These are phyloP conservation scores for Chlorella sp. DNA, from an alignment of 139 green algal species.

Conservation along the genomic window DNA sequence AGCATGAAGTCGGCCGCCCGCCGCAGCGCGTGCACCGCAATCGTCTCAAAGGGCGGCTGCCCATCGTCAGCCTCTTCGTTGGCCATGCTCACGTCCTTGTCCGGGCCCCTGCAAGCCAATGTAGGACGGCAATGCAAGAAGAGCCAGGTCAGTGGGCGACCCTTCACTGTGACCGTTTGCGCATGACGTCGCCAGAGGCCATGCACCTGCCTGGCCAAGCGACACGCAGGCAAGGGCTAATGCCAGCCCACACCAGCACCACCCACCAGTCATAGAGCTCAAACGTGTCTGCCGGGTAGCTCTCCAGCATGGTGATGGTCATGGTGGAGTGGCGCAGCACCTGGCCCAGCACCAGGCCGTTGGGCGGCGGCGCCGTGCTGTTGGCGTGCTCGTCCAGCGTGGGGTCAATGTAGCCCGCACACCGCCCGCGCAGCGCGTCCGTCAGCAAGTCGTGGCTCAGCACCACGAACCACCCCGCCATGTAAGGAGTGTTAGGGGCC, in stretches of 20 bases:
- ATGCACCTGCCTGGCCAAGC: no score
- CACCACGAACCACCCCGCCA: not conserved
- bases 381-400: not conserved
- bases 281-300: not conserved
- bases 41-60: not conserved
- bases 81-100: not conserved
- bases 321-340: not conserved
- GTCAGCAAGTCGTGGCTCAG: not conserved
- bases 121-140: no score
- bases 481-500: no score
- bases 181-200: no score
- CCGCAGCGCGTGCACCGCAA: not conserved
- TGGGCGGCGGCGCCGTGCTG: not conserved
- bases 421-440: not conserved
- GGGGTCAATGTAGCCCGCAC: not conserved
- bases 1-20: not conserved
- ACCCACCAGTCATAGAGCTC: not conserved
- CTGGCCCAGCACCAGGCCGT: not conserved
- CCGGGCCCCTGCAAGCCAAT: not conserved
- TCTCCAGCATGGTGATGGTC: not conserved
- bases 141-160: no score
- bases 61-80: not conserved
- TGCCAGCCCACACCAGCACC: no score
- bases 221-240: no score
- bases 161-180: no score